Evolutionary conservation across 257 asterid genomes (phyloP), one percentile per base, ranked within the genome.

Genomic region (Rubia yunnanensis): DNA sequence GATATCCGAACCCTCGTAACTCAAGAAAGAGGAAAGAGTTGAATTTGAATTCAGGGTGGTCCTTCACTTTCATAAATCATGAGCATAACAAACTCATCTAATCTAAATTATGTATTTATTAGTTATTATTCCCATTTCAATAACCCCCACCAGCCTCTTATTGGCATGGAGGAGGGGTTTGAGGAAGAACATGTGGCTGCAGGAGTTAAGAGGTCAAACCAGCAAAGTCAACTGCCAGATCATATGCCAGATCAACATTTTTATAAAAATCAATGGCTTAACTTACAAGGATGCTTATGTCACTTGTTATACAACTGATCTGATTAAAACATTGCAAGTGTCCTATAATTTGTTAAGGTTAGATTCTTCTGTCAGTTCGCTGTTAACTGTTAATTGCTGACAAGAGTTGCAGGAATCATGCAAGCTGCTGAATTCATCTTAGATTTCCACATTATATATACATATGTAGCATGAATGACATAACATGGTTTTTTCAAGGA

Each of bases 191-290:
- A 55, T 67, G 71, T 55, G 64, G 53, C 63, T 20, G 53, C 53
- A 9, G 53, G 52, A 54, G 53, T 24, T 66, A 5, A 31, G 20
- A 34, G 44, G 64, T 24, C 30, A 27, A 4, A 30, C 41, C 11
- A 15, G 34, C 15, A 28, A 68, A 68, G 66, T 68, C 72, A 57
- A 68, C 26, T 27, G 64, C 63, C 70, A 46, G 69, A 65, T 17
- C 49, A 14, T 20, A 23, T 27, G 64, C 63, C 70, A 46, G 69
- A 65, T 17, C 49, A 23, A 32, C 13, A 27, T 20, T 17, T 60
- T 23, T 50, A 50, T 50, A 20, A 20, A 50, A 22, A 50, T 50
- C 26, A 18, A 20, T 50, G 22, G 52, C 52, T 44, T 15, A 44
- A 15, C 52, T 15, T 44, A 7, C n/a, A 44, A 44, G 52, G 52